Base-by-base conservation (phyloP, 1,284 basidiomycete genomes). In the Sanghuangporus weigelae region DNA sequence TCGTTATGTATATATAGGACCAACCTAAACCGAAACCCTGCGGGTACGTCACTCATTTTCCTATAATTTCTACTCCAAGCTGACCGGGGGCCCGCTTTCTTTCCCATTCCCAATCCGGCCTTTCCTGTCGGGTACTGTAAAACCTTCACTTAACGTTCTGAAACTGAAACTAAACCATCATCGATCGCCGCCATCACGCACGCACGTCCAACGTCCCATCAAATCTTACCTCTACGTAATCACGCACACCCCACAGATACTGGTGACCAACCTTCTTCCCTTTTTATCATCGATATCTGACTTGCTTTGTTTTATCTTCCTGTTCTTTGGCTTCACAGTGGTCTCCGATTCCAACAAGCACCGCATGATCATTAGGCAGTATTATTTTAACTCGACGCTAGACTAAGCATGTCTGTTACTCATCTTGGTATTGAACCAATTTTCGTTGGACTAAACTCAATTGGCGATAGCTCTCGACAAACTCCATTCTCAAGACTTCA, bases 341-440 rank as follows among this genome's bases (percentile, higher is more conserved):
- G 94, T 49, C 80, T 95, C 63, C 90, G 89, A 60, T 96, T 90
- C 73, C 84, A 90, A 73, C 84, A 87, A 72, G 84, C 79, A 16
- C 77, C 75, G 40, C 82, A 84, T 68, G 76, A 78, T 59, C 75
- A 79, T 66, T 76, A 68, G 73, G 16, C 26, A 35, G 16, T 14
- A 38, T 54, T 36, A 5, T 16, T 36, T 26, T n/a, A 14, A 16
- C 23, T 26, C 23, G 21, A 14, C 7, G 14, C 50, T 26, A 26
- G 10, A n/a, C 10, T 1, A 51, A 51, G 23, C 50, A 23, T 46
- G 44, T 35, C 26, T 35, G 1, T 51, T 51, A 31, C 26, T 31
- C 26, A 26, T 51, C 50, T 26, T 23, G 21, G 50, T 36, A 54
- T 39, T 35, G 16, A 38, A n/a, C 35, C 53, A 54, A 31, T 19